phyloP scores from a whole-genome alignment of 768 basidiomycete species.

The Plicaturopsis crispa region DNA sequence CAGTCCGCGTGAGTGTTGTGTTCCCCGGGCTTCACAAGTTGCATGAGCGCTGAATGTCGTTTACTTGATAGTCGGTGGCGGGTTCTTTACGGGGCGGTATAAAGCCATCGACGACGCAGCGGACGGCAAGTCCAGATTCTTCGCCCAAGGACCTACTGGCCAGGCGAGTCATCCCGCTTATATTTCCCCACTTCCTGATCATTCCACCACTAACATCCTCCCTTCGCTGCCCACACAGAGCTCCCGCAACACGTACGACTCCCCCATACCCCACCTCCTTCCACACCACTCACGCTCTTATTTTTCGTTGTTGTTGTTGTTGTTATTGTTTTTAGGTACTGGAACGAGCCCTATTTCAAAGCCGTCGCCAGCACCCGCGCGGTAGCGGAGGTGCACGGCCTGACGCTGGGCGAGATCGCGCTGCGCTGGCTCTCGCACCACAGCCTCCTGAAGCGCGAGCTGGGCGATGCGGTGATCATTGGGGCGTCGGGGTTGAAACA shows the following conservation, averaged over 20 bases:
- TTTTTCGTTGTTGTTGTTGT: too few relatives aligned
- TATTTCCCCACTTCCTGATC: too few relatives aligned
- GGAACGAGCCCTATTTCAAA: constrained; percentile 48
- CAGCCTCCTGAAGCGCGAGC: constrained; percentile 31
- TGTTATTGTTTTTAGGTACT: too few relatives aligned
- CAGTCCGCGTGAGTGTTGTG: constrained; percentile 29
- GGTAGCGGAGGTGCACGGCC: constrained; percentile 29
- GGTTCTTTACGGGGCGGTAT: constrained; percentile 33
- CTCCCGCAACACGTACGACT: background rate
- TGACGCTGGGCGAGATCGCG: constrained; percentile 36
- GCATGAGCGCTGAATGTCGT: background rate
- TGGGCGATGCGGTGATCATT: constrained; percentile 48
- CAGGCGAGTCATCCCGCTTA: too few relatives aligned
- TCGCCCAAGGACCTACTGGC: too few relatives aligned
- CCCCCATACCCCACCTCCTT: too few relatives aligned
- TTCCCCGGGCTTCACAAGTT: background rate
- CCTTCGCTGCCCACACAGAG: too few relatives aligned
- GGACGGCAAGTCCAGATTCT: constrained; percentile 52
- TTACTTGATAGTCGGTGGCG: constrained; percentile 22
- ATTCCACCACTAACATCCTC: too few relatives aligned
- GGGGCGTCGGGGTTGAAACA: constrained; percentile 53
- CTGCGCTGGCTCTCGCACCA: constrained; percentile 42
- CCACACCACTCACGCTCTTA: too few relatives aligned
- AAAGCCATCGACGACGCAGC: constrained; percentile 25
- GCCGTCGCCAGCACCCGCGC: constrained; percentile 35